Base-by-base conservation (phyloP, 495 filamentous ascomycete genomes). In the Alectoria sarmentosa region DNA sequence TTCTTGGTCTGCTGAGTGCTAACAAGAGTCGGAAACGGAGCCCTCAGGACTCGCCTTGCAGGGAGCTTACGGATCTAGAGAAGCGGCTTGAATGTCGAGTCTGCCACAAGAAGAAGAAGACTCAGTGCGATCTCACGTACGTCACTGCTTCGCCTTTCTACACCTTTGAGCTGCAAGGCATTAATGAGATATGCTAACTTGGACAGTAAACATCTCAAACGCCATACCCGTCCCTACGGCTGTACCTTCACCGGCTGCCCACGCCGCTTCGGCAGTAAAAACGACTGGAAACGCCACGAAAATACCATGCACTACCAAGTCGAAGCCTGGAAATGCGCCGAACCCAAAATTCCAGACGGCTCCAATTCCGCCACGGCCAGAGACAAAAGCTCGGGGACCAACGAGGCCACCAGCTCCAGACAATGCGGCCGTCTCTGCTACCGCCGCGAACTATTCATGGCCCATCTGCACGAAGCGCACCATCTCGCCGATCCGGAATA, bases 271-370 rank as follows among this genome's bases (percentile, higher is more conserved):
- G 93, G 94, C 42, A 92, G 89, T 77, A 96, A 96, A 72, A 90
- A 90, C 54, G 93, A 97, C 76, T 97, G 93, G 94, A 97, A 96
- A 74, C 87, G 94, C 11, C 93, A 98, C 72, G 93, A 98, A 69
- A 91, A 87, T 67, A 88, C 85, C 34, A 91, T 96, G 72, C 93
- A 97, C 71, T 87, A 85, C 66, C 84, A 88, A 67, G 69, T 84
- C 4, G 86, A 91, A 66, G 80, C 83, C 62, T 97, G 90, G 87
- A 84, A 86, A n/a, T 97, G 93, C 73, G 79, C 76, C 10, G 64
- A 76, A 26, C 74, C 71, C 38, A 46, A 48, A 14, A 32, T n/a
- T 10, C 30, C 57, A 5, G 52, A 55, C 30, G 52, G 52, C 52
- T 55, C 48, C 41, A 10, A 6, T 30, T 72, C 76, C 58, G 8